These are phyloP conservation scores for Xylogone sp. DNA, from an alignment of 2,329 filamentous ascomycete genomes.

Conservation along the genomic window DNA sequence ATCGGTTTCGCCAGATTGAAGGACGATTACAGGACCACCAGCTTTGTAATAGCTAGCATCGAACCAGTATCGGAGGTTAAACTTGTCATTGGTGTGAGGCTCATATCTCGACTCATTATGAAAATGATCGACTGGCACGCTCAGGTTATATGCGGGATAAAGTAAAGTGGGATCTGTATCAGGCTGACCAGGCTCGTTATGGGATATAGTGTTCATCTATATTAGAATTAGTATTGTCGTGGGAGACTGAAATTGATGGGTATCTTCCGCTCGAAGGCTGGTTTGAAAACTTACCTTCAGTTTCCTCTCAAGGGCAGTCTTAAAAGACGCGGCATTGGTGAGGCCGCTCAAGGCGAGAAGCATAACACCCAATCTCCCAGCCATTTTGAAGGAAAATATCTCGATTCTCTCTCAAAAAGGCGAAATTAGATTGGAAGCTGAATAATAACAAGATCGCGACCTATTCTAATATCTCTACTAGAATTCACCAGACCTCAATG, in stretches of 20 bases:
- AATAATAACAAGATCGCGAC: neutral
- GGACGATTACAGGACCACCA: constrained; percentile 77
- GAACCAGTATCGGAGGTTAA: constrained; percentile 78
- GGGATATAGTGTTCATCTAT: neutral
- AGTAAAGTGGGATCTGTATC: constrained; percentile 19
- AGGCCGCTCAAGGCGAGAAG: neutral
- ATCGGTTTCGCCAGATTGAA: constrained; percentile 68
- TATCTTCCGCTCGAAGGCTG: neutral
- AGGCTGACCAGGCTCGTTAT: neutral
- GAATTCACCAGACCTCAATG: no score
- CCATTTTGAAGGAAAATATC: neutral
- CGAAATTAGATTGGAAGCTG: neutral
- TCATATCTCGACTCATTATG: constrained; percentile 75
- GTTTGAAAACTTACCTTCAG: neutral
- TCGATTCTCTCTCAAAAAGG: neutral
- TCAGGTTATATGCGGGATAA: constrained; percentile 32
- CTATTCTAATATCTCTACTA: no score
- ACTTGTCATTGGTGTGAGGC: constrained; percentile 67
- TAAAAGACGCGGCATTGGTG: neutral
- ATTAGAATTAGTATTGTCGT: neutral
- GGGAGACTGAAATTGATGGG: neutral
- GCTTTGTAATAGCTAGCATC: constrained; percentile 70
- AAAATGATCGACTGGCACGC: constrained; percentile 67
- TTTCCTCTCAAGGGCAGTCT: neutral
- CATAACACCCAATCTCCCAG: neutral